These are phyloP conservation scores for Trichosporon ovoides DNA, from an alignment of 1,284 basidiomycete genomes.

Conservation along the genomic window DNA sequence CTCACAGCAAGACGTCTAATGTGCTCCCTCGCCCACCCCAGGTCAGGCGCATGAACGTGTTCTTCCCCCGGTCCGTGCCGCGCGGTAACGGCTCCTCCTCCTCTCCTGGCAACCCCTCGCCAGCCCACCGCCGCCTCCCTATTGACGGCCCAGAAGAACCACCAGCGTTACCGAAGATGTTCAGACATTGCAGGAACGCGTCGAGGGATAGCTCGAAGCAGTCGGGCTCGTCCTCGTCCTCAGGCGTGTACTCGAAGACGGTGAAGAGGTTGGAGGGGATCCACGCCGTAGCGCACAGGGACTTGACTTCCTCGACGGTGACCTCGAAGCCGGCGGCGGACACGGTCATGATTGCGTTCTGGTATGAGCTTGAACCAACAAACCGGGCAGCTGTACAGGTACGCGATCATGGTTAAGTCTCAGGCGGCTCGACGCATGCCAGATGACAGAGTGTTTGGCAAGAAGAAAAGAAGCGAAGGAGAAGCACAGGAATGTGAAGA, in stretches of 20 bases:
- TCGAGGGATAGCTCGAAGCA: slow-evolving; percentile 77
- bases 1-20: slow-evolving; percentile 72
- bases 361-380: no score
- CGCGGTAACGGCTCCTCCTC: slow-evolving; percentile 45
- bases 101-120: slow-evolving; percentile 51
- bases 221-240: slow-evolving; percentile 34
- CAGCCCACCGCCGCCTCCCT: slow-evolving; percentile 43
- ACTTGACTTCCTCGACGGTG: slow-evolving; percentile 75
- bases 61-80: slow-evolving; percentile 17
- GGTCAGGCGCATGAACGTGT: slow-evolving; percentile 75
- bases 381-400: no score
- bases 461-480: no score
- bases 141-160: slow-evolving; percentile 8
- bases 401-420: no score
- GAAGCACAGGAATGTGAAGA: no score
- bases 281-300: slow-evolving; percentile 76
- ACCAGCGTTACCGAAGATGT: slow-evolving; percentile 79
- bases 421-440: no score
- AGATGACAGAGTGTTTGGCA: no score
- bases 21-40: slow-evolving; percentile 76
- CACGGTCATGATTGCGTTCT: slow-evolving; percentile 75
- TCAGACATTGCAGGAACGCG: slow-evolving; percentile 78
- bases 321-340: slow-evolving; percentile 68
- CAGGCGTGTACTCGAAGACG: slow-evolving; percentile 57
- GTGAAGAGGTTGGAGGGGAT: slow-evolving; percentile 73